Base-by-base conservation (phyloP, 202 grass and related monocot genomes). In the Digitaria exilis region DNA sequence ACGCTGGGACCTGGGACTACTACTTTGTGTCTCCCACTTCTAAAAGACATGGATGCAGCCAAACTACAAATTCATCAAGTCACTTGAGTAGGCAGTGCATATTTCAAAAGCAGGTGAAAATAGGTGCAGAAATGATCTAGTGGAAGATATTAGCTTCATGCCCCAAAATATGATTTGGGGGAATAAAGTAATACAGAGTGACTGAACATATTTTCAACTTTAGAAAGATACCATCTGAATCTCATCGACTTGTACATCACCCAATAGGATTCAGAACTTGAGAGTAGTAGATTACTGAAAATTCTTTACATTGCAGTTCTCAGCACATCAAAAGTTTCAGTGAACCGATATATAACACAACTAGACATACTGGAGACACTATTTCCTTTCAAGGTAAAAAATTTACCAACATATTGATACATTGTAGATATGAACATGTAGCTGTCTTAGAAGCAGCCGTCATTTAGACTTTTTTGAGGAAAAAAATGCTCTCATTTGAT, bases 401-500 rank as follows among this genome's bases (percentile, higher is more conserved):
- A 31, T 6, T 30, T 41, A 75, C 21, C 9, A 51, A 29, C 9
- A 65, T n/a, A 44, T 65, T 4, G 3, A 39, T 32, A 14, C 15
- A 35, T 49, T 32, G 76, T 32, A 74, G 14, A 46, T 34, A 51
- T 54, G 19, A 73, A 37, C 50, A 56, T n/a, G 21, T 43, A 76
- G 51, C 11, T 24, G 13, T 16, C 45, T 39, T 39, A 56, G 63
- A 15, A 15, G 21, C 52, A 56, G 52, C 70, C 65, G 6, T 75
- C 25, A 65, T 29, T 19, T 55, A 73, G 37, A n/a, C n/a, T n/a
- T n/a, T n/a, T n/a, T n/a, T n/a, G 57, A 25, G 49, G 24, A 17
- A 14, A 15, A 45, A 48, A 58, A 54, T n/a, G 32, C 52, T 9
- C 61, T 84, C 82, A 81, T 82, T 81, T 81, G 24, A 76, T 88